These are phyloP conservation scores for Drechslera avenae DNA, from an alignment of 2,329 filamentous ascomycete genomes.

Conservation along the genomic window DNA sequence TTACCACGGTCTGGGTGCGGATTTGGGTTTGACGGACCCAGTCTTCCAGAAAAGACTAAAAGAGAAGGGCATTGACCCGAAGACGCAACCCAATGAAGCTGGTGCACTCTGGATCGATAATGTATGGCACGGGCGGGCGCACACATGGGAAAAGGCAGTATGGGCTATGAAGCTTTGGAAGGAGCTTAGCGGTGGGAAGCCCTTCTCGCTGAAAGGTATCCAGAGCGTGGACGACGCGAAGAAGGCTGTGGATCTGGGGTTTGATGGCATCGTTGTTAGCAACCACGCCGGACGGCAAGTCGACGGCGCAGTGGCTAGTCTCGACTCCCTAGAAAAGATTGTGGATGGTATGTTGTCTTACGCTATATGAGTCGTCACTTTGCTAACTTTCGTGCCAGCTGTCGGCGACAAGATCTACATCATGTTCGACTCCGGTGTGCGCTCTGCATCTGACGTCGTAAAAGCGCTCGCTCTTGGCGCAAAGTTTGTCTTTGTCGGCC, in stretches of 20 bases:
- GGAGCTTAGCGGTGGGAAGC: constrained; percentile 60
- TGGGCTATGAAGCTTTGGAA: constrained; percentile 67
- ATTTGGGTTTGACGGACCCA: constrained; percentile 63
- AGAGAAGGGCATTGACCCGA: constrained; percentile 60
- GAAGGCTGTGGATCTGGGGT: constrained; percentile 63
- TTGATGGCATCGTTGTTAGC: constrained; percentile 70
- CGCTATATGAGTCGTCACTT: background rate
- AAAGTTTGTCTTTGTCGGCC: constrained; percentile 65
- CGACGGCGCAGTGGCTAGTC: constrained; percentile 63
- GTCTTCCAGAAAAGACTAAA: constrained; percentile 62
- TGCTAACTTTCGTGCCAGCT: constrained; percentile 33
- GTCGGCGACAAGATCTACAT: constrained; percentile 59
- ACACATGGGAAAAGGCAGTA: constrained; percentile 68
- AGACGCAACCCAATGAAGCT: constrained; percentile 58
- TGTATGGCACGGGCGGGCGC: constrained; percentile 67
- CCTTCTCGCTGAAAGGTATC: constrained; percentile 71
- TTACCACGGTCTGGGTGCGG: constrained; percentile 64
- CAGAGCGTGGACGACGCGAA: constrained; percentile 69
- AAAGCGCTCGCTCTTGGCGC: constrained; percentile 67
- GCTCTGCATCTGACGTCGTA: constrained; percentile 62
- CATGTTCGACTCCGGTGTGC: constrained; percentile 66
- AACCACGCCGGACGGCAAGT: constrained; percentile 74
- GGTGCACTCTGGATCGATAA: constrained; percentile 68
- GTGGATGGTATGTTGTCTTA: constrained; percentile 50
- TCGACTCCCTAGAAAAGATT: constrained; percentile 66